phyloP scores from a whole-genome alignment of 345 rosid species.

The Draba incana region DNA sequence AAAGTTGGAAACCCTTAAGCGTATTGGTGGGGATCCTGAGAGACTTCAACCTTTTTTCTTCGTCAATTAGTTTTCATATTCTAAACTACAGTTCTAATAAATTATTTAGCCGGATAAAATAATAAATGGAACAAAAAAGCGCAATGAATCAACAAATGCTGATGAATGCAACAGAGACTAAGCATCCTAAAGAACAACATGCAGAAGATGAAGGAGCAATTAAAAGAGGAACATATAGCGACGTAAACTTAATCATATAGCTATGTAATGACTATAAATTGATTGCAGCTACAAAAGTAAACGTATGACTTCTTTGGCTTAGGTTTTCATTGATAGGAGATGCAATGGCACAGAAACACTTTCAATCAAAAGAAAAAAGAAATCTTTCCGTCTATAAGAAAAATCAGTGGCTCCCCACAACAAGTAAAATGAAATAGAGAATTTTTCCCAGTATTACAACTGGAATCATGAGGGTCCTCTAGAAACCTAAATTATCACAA shows the following conservation, averaged over 20 bases:
- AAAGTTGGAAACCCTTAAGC: slow-evolving; percentile 5
- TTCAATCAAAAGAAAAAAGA: not conserved
- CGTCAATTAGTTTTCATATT: not conserved
- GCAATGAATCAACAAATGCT: not conserved
- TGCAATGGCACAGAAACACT: slow-evolving; percentile 5
- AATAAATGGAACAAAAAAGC: not conserved
- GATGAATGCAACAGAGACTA: not conserved
- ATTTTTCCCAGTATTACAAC: not conserved
- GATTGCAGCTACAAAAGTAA: not conserved
- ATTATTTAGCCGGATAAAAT: not conserved
- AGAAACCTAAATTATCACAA: not conserved
- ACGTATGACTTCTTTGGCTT: slow-evolving; percentile 5
- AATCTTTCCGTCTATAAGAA: not conserved
- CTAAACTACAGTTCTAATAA: slow-evolving; percentile 11
- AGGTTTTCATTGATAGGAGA: not conserved
- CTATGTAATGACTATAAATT: not conserved
- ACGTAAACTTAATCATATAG: not conserved
- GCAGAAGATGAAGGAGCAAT: not conserved
- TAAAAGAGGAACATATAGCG: too few relatives aligned
- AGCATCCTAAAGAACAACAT: slow-evolving; percentile 7
- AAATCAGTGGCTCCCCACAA: not conserved
- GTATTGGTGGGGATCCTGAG: not conserved
- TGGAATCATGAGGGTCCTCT: not conserved
- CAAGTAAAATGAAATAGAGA: slow-evolving; percentile 10
- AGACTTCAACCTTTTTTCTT: not conserved